Evolutionary conservation across 352 stramenopile species (phyloP), one percentile per base, ranked within the genome.

Genomic region (Peronospora farinosa): DNA sequence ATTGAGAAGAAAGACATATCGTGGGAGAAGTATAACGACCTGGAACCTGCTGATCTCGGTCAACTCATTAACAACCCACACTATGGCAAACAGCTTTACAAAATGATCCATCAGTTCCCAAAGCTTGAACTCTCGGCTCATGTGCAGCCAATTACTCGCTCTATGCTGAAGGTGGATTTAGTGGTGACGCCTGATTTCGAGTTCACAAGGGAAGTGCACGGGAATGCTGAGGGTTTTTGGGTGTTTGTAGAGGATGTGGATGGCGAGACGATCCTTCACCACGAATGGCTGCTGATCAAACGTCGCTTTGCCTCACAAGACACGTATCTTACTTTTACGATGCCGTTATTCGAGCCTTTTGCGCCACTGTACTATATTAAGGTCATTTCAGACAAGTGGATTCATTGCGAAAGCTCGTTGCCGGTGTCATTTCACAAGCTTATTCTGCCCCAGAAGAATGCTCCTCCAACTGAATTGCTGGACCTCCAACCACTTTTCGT

Each of bases 241-340:
- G 79, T 99, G 25, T 85, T 99, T 52, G 95, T 99, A 3, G 95
- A 98, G 51, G 97, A 99, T 70, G 96, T 98, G 2, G 97, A 99
- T 56, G 91, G 93, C 16, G 95, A 98, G 56, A 93, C 78, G n/a
- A 98, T 99, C 58, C 73, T 99, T 32, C 95, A 99, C 57, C 84
- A 98, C 69, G 96, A 99, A 73, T 93, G 88, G 63, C 95, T 99
- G 46, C 63, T 98, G 28, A 78, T 99, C 35, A 97, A 97, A 52
- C 69, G 78, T 10, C 69, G 78, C 2, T 92, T 91, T 54, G 82
- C 81, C 3, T 73, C 71, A 2, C 74, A 95, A 38, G 83, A 94
- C 54, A 84, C 67, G 13, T 91, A 86, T 42, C 37, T 94, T 38
- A 88, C 88, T 44, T 99, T 99, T 56, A 97, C 92, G 19, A 96